Conservation (phyloP, 768 basidiomycete species). For the Amanita thiersii region DNA sequence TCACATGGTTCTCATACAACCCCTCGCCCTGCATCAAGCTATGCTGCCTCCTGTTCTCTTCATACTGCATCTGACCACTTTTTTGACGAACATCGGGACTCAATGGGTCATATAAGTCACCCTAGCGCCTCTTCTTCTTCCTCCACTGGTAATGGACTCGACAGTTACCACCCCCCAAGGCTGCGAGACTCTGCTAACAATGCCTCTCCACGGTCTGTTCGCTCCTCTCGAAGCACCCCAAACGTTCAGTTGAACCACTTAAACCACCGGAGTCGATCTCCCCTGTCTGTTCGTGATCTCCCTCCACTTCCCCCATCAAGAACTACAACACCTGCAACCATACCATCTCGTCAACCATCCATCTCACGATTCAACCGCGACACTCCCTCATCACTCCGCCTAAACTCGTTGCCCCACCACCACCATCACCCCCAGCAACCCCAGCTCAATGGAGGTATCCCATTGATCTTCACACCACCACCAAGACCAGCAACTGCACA, state of each 20-base stretch:
- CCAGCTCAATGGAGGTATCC: not conserved
- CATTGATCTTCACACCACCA: not conserved
- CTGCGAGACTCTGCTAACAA: slow-evolving; percentile 19
- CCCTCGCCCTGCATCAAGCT: slow-evolving; percentile 21
- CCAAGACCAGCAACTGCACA: not conserved
- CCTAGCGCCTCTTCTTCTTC: slow-evolving; percentile 25
- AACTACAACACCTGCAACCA: slow-evolving; percentile 2
- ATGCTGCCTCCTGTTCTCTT: slow-evolving; percentile 23
- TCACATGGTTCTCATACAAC: slow-evolving; percentile 19
- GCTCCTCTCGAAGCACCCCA: slow-evolving; percentile 23
- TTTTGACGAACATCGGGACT: slow-evolving; percentile 24
- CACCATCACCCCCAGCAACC: not conserved
- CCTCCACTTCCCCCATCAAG: slow-evolving; percentile 25
- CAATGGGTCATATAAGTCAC: slow-evolving; percentile 20
- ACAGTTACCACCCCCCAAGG: slow-evolving; percentile 13
- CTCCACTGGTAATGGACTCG: slow-evolving; percentile 15
- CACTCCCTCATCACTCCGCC: not conserved
- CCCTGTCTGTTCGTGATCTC: slow-evolving; percentile 18
- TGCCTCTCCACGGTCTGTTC: slow-evolving; percentile 21
- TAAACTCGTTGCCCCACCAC: not conserved
- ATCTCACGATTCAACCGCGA: not conserved
- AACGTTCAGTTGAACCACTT: slow-evolving; percentile 7
- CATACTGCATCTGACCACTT: slow-evolving; percentile 20
- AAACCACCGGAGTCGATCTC: slow-evolving; percentile 12
- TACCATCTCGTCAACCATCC: slow-evolving; percentile 2